Evolutionary conservation across 768 basidiomycete species (phyloP), one percentile per base, ranked within the genome.

Genomic region (Cystofilobasidium bisporidii): DNA sequence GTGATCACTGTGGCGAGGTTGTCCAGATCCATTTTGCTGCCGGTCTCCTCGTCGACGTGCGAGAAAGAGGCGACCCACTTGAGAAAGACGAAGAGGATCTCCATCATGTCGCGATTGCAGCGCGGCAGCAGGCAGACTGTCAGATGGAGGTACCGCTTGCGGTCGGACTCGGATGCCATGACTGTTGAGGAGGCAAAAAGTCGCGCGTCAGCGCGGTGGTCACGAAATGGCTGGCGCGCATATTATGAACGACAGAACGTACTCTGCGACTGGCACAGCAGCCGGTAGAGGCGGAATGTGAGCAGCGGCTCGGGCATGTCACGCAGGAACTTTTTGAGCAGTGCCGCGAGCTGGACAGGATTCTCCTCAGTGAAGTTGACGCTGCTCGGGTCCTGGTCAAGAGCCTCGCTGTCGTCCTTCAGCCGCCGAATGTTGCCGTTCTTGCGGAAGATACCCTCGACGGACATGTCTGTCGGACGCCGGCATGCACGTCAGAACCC

Each of bases 61-160:
- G 96, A 91, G 76, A 99, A 99, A 1, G 92, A 96, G 14, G 94
- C 94, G 15, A 99, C 96, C 96, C 96, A 99, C 78, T 97, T 96
- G 72, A 99, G 82, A 81, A 99, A 99, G 36, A 96, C 93, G 75
- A 96, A 97, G 61, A 99, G 80, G 61, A 96, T 90, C 78, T 99
- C 96, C 84, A 96, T 85, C 24, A 94, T 97, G 78, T 99, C 96
- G 71, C 96, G 86, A 76, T 99, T 90, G 70, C 85, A 84, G 79
- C 91, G 91, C 40, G 96, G 96, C 74, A 99, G 79, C 11, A 98
- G 80, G 65, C 93, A 80, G 48, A 87, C 87, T 20, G 92, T 81
- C 71, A 94, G 82, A 76, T 97, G 93, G 32, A 98, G 82, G 73
- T 87, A 83, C 61, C 88, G 86, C 72, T 83, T 84, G 56, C 91